These are phyloP conservation scores for Dioscorea dumetorum DNA, from an alignment of 106 monocot genomes.

Conservation along the genomic window DNA sequence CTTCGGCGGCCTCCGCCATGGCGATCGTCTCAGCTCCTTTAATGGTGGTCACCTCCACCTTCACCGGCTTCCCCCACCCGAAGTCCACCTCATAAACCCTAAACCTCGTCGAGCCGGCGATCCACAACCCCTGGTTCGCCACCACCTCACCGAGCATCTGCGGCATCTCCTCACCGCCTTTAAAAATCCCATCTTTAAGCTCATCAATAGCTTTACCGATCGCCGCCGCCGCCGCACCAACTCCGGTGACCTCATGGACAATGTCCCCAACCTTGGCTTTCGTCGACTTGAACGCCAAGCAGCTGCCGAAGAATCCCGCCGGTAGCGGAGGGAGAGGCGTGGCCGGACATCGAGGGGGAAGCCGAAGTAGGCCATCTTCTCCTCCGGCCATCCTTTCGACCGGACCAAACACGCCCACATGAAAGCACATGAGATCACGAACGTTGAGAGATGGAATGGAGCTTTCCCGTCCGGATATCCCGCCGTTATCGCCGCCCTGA, in stretches of 20 bases:
- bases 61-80: slow-evolving; percentile 16
- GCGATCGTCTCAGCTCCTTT: slow-evolving; percentile 10
- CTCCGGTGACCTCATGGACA: slow-evolving; percentile 8
- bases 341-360: slow-evolving; percentile 21
- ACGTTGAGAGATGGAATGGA: not conserved
- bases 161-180: not conserved
- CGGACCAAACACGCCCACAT: slow-evolving; percentile 14
- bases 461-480: not conserved
- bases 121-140: not conserved
- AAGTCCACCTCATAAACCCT: slow-evolving; percentile 14
- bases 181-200: not conserved
- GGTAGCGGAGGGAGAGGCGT: slow-evolving; percentile 14
- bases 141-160: not conserved
- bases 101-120: slow-evolving; percentile 23
- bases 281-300: not conserved
- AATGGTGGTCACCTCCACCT: slow-evolving; percentile 17
- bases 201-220: slow-evolving; percentile 12
- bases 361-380: not conserved
- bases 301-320: slow-evolving; percentile 44
- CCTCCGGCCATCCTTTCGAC: not conserved
- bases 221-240: slow-evolving; percentile 13
- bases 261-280: slow-evolving; percentile 4
- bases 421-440: slow-evolving; percentile 19
- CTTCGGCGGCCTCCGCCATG: slow-evolving; percentile 9
- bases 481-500: not conserved